Conservation (phyloP, 805 yeast species). For the Sugiyamaella boreocaroliniensis region DNA sequence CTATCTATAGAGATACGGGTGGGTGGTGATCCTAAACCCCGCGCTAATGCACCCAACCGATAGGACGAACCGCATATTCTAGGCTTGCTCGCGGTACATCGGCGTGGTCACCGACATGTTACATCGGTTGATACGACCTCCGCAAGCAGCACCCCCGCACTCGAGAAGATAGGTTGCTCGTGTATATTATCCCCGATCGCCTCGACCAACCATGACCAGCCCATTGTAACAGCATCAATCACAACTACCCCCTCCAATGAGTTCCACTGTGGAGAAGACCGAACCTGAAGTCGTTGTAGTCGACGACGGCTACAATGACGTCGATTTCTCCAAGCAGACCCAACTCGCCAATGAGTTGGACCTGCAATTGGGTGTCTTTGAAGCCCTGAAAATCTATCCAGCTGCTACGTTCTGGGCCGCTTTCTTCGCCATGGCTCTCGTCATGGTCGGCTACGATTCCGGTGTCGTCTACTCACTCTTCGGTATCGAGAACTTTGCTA, state of each 20-base stretch:
- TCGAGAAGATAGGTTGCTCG: no score
- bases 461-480: conserved; percentile 37
- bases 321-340: conserved; percentile 1
- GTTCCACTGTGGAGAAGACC: not conserved
- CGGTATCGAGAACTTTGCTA: conserved; percentile 40
- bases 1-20: no score
- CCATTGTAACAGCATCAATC: not conserved
- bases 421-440: conserved; percentile 37
- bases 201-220: no score
- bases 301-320: not conserved
- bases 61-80: no score
- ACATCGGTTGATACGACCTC: no score
- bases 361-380: conserved; percentile 25
- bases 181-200: no score
- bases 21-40: no score
- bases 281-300: not conserved
- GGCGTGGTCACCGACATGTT: no score
- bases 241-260: not conserved
- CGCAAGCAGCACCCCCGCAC: no score
- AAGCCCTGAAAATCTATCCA: conserved; percentile 38
- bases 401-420: conserved; percentile 43
- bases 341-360: conserved; percentile 15
- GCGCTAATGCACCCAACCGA: no score
- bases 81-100: no score
- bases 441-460: conserved; percentile 46